Percentiles rank a stretch among this genome's conserved stretches.
Conservation (phyloP, 805 yeast species). For the Starmerella sirachaensis region DNA sequence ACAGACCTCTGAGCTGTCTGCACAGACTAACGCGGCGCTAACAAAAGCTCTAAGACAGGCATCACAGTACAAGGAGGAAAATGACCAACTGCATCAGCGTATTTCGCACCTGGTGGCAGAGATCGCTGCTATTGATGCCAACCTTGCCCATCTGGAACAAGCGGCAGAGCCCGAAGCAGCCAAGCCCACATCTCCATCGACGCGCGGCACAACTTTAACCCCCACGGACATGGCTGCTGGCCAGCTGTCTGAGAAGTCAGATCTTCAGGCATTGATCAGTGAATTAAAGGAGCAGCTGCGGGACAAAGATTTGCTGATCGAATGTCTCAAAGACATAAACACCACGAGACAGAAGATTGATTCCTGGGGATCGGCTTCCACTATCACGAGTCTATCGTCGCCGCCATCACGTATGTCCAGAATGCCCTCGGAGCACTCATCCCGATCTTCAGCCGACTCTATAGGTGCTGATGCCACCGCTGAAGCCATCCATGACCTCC, state of each 20-base stretch:
- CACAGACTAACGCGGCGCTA: too few species aligned
- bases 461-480: not conserved
- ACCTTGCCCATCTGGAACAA: slow-evolving; percentile 12
- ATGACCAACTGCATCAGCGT: slow-evolving; percentile 17
- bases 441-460: not conserved
- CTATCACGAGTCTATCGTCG: too few species aligned
- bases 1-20: not conserved
- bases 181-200: not conserved
- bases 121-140: slow-evolving; percentile 16
- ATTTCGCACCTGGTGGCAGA: slow-evolving; percentile 15
- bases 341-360: slow-evolving; percentile 1
- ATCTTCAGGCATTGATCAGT: slow-evolving; percentile 55
- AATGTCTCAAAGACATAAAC: slow-evolving; percentile 6
- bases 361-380: not conserved
- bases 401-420: too few species aligned
- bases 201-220: not conserved
- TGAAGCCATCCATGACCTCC: slow-evolving; percentile 11
- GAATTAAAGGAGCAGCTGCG: slow-evolving; percentile 40
- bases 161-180: not conserved
- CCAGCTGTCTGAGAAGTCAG: slow-evolving; percentile 30
- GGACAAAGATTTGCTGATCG: slow-evolving; percentile 13
- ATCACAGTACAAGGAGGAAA: slow-evolving; percentile 11
- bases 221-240: not conserved
- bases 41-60: slow-evolving; percentile 1
- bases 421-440: slow-evolving; percentile 1